Evolutionary conservation across 179 eudicot species (phyloP), one percentile per base, ranked within the genome.

Genomic region (Gypsophila paniculata): DNA sequence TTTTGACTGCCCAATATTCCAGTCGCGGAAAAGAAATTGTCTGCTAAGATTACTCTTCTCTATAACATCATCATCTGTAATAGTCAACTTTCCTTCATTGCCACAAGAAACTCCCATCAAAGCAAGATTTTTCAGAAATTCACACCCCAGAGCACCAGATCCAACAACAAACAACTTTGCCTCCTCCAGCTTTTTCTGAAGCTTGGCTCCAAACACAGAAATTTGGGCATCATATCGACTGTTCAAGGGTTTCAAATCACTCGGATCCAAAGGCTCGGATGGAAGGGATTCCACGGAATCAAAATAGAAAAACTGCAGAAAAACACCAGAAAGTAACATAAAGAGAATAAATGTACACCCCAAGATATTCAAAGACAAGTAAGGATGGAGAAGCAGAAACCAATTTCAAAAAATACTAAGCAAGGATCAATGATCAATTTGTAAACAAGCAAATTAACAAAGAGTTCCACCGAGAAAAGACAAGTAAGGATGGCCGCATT

Each of bases 281-380:
- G 99, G 99, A 74, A 94, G 97, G 22, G 99, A 94, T 78, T 94
- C 99, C 63, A 90, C 75, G 2, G 99, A 94, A 68, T 94, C 99
- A 66, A 94, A 94, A 83, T 94, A 94, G 82, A 85, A 90, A 79
- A 89, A 94, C 97, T 94, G 89, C 49, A 72, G n/a, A n/a, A 68
- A 74, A 44, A 78, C 19, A 66, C 29, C 70, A 34, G 4, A 13
- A 58, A 58, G 34, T 58, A 58, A 26, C 61, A 21, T 29, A 58
- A 58, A 58, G 29, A 26, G 3, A 49, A 10, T 39, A 18, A 39
- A 64, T 62, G 12, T 19, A 39, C 15, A 34, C 7, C 34, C 17
- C 22, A 13, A 21, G 18, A 13, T 34, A 8, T 57, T 12, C 54
- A 49, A 49, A 49, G 4, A 8, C 34, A 57, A 57, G 8, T 1